phyloP scores from a whole-genome alignment of 495 filamentous ascomycete species.

The Penicillium alfredii region DNA sequence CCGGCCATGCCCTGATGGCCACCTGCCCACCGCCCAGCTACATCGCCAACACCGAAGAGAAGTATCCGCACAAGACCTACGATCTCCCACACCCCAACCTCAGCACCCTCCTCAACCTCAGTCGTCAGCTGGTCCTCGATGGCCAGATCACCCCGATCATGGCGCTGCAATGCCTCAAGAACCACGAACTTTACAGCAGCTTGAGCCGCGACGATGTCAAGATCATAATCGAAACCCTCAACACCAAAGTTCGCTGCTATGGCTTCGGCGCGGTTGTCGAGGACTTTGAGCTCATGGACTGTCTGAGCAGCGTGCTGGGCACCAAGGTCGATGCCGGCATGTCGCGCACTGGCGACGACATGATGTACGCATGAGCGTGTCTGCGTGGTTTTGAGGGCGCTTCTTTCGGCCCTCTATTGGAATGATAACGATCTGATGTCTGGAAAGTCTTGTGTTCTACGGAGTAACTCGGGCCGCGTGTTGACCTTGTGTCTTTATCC shows the following conservation, averaged over 20 bases:
- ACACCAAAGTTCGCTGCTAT: constrained; percentile 83
- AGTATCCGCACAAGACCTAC: constrained; percentile 39
- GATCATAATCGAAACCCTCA: constrained; percentile 63
- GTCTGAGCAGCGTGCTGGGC: constrained; percentile 66
- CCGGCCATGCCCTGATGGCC: constrained; percentile 87
- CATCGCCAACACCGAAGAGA: constrained; percentile 37
- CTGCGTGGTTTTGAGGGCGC: constrained; percentile 1
- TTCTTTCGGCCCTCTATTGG: neutral
- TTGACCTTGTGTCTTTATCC: too few relatives aligned
- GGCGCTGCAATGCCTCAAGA: constrained; percentile 79
- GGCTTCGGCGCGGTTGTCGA: constrained; percentile 69
- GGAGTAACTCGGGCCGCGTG: constrained; percentile 2
- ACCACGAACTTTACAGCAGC: constrained; percentile 59
- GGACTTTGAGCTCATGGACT: constrained; percentile 88
- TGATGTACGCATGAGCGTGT: constrained; percentile 32
- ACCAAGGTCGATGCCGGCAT: constrained; percentile 49
- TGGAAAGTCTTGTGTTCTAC: neutral
- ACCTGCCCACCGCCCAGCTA: constrained; percentile 66
- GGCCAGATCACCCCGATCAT: constrained; percentile 96
- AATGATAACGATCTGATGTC: constrained; percentile 10
- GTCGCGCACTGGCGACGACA: constrained; percentile 26
- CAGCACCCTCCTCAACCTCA: constrained; percentile 73
- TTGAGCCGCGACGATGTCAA: constrained; percentile 66
- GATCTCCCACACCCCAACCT: constrained; percentile 66
- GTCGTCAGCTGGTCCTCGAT: constrained; percentile 75